Base-by-base conservation (phyloP, 805 yeast genomes). In the Saturnispora hagleri region DNA sequence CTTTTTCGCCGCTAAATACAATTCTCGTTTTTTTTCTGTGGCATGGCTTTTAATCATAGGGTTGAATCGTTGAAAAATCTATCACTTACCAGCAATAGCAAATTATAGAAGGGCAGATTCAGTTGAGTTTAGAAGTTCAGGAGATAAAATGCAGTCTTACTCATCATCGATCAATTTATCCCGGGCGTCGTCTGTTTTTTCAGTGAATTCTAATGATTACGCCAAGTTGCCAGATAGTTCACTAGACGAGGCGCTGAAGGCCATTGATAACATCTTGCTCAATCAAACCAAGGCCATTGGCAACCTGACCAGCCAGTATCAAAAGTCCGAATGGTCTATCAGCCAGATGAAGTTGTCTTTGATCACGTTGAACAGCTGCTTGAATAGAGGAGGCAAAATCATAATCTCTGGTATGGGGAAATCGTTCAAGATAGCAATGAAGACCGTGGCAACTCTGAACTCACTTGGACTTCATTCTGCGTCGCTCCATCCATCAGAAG, bases 351-450 rank as follows among this genome's bases (percentile, higher is more conserved):
- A 65, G 43, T 63, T 63, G 36, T 73, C 81, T 1, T 60, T 81
- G 28, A 64, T 68, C 35, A 68, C 73, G 5, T 58, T 81, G 51
- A 70, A 71, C 60, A 69, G 71, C 54, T 62, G 75, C 9, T 58
- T 79, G 15, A 59, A 70, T 47, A 61, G 64, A 40, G 76, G 79
- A 20, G 90, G 93, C 5, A 87, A 89, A 62, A 73, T 89, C 15
- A 81, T 89, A 4, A 65, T 87, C 24, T 76, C 87, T 20, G 96
- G 96, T 10, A 84, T 89, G 65, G 97, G 97, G 2, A 89, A 89
- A 65, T 83, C 91, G 1, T 79, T 71, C 67, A 87, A 87, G 66
- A 85, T 89, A 34, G 95, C 89, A 13, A 72, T 76, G 52, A 89
- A 89, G 66, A 69, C 84, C 13, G 87, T 80, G 50, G 95, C 96